phyloP scores from a whole-genome alignment of 352 stramenopile genomes.

The Pythium brachiatum region DNA sequence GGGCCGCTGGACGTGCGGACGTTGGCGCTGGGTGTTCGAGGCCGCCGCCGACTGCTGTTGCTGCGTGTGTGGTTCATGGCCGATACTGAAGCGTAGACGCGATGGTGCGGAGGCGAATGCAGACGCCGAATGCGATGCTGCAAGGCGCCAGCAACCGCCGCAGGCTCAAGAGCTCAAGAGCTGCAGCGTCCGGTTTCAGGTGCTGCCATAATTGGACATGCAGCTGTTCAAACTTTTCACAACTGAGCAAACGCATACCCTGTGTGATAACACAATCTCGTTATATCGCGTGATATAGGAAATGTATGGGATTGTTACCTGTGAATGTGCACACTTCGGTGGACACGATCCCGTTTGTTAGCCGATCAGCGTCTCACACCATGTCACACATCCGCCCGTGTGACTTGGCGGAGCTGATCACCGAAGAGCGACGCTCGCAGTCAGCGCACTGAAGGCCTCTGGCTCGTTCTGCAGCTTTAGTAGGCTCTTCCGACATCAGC shows the following conservation, averaged over 20 bases:
- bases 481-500: background rate
- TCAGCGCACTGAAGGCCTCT: background rate
- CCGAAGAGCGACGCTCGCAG: background rate
- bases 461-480: no score
- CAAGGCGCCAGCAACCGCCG: background rate
- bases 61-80: background rate
- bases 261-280: background rate
- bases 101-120: background rate
- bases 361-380: conserved; percentile 4
- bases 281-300: background rate
- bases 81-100: background rate
- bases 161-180: background rate
- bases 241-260: background rate
- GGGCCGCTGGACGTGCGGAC: no score
- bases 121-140: background rate
- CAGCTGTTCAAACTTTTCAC: background rate
- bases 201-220: no score
- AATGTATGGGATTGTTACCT: no score
- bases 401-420: conserved; percentile 5
- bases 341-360: conserved; percentile 2
- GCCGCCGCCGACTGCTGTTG: background rate
- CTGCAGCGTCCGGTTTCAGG: no score
- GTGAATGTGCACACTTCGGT: conserved; percentile 2
- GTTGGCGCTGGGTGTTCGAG: background rate
- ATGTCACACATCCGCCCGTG: conserved; percentile 1